Conservation (phyloP, 2,329 filamentous ascomycete genomes). For the Sporothrix variecibatus region DNA sequence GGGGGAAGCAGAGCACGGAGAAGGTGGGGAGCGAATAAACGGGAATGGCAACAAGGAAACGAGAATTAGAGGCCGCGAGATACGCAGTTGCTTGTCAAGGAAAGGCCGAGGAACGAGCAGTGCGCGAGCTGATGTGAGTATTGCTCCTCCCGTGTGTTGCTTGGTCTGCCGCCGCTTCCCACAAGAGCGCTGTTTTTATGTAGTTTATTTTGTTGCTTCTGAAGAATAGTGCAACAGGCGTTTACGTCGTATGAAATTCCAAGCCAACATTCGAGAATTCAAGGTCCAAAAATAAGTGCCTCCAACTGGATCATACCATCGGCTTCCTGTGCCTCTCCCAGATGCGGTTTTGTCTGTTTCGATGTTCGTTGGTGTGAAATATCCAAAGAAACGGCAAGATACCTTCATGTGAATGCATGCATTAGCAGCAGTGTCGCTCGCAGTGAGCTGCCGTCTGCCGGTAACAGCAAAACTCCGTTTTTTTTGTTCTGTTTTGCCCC, state of each 20-base stretch:
- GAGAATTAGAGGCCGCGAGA: not conserved
- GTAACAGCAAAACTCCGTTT: slow-evolving; percentile 11
- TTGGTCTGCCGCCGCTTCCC: slow-evolving; percentile 3
- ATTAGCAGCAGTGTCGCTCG: not conserved
- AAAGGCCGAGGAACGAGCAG: slow-evolving; percentile 11
- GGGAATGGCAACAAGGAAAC: not conserved
- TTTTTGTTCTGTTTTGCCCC: slow-evolving; percentile 10
- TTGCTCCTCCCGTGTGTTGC: slow-evolving; percentile 2
- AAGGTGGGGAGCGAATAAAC: slow-evolving; percentile 3
- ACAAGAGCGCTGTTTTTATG: slow-evolving; percentile 9
- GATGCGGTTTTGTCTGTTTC: not conserved
- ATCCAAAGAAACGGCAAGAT: not conserved
- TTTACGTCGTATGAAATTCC: slow-evolving; percentile 1
- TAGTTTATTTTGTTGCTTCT: not conserved
- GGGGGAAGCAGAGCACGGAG: not conserved
- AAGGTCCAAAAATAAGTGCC: not conserved
- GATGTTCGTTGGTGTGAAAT: not conserved
- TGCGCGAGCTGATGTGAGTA: not conserved
- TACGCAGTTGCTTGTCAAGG: not conserved
- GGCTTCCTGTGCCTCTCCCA: not conserved
- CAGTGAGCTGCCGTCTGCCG: not conserved
- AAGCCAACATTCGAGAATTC: not conserved
- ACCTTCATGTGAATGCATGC: slow-evolving; percentile 11
- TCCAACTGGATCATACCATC: not conserved
- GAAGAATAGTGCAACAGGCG: not conserved